A percentile compares a stretch with the other conserved stretches of the same genome.
Conservation (phyloP, 805 yeast species). For the Candida pseudoglaebosa region DNA sequence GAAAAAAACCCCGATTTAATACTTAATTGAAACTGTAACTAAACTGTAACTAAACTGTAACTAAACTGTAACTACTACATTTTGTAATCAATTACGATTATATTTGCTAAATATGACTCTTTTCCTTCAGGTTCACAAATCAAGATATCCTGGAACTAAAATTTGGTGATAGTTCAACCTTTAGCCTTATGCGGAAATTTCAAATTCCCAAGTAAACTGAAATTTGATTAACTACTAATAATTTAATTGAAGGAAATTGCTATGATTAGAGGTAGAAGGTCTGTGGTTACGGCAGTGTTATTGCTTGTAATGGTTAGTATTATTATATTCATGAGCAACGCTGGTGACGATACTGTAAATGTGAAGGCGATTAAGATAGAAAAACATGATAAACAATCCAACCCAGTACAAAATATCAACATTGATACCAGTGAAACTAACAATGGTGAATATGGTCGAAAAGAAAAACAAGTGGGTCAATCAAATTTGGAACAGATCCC, state of each 20-base stretch:
- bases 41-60: too few relatives aligned
- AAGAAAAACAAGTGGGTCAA: background rate
- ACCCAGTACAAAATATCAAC: background rate
- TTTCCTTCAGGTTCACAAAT: too few relatives aligned
- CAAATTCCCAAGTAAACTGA: background rate
- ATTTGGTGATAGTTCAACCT: background rate
- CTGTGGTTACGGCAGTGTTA: background rate
- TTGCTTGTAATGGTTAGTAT: conserved; percentile 3
- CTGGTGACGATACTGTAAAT: conserved; percentile 4
- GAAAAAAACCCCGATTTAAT: too few relatives aligned
- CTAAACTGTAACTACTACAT: too few relatives aligned
- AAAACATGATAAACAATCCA: background rate
- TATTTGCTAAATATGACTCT: too few relatives aligned
- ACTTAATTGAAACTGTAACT: too few relatives aligned
- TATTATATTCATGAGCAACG: conserved; percentile 5
- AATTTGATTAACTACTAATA: background rate
- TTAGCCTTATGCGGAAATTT: background rate
- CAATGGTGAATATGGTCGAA: background rate
- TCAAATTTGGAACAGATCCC: background rate
- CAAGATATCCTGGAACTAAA: background rate
- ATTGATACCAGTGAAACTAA: background rate
- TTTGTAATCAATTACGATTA: too few relatives aligned
- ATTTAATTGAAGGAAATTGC: too few relatives aligned
- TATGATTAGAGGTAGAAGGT: conserved; percentile 4
- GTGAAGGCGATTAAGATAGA: background rate